Evolutionary conservation across 2,329 filamentous ascomycete genomes (phyloP).

Genomic region (Monilinia fructicola): DNA sequence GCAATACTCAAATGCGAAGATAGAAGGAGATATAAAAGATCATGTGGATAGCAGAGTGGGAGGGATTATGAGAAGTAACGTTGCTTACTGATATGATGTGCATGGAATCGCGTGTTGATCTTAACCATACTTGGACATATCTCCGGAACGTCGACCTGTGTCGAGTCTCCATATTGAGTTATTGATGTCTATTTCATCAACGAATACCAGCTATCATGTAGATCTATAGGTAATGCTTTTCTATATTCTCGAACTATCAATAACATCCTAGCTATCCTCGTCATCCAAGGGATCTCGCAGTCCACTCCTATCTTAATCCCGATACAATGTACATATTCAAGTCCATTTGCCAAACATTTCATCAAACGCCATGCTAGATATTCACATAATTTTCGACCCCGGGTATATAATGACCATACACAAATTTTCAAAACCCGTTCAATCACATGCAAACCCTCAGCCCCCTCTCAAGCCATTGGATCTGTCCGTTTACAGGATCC

Average conservation of each 20-base stretch:
- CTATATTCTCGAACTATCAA: too few species aligned
- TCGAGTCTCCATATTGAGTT: not conserved
- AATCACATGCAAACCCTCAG: not conserved
- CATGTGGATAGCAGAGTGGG: not conserved
- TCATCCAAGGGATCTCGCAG: not conserved
- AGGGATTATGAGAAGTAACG: not conserved
- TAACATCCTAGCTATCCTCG: not conserved
- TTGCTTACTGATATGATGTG: not conserved
- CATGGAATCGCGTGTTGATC: not conserved
- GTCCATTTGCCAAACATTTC: too few species aligned
- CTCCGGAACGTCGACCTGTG: not conserved
- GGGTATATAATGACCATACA: not conserved
- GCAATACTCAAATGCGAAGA: not conserved
- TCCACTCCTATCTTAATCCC: not conserved
- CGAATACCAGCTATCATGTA: too few species aligned
- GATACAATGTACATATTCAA: not conserved
- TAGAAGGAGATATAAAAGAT: not conserved
- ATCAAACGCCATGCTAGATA: too few species aligned
- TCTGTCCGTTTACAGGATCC: conserved; percentile 51
- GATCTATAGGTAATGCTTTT: too few species aligned
- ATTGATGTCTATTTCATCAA: not conserved
- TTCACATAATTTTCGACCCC: not conserved
- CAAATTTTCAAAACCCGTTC: not conserved
- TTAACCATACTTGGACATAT: not conserved
- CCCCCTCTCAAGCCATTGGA: conserved; percentile 46